Evolutionary conservation across 441 rosid genomes (phyloP), one percentile per base, ranked within the genome.

Genomic region (Biscutella laevigata): DNA sequence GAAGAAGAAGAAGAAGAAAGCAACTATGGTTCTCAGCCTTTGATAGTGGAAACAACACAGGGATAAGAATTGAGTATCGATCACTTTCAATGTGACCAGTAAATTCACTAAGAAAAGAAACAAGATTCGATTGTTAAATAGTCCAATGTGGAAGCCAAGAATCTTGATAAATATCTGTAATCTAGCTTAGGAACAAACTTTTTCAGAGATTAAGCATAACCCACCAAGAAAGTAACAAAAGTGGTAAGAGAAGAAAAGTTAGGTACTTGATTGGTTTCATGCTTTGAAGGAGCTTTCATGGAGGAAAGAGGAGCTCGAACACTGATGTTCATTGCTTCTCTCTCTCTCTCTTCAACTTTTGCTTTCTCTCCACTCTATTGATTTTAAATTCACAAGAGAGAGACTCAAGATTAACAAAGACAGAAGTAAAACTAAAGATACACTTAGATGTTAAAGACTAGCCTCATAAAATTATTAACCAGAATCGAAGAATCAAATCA

Each of bases 201-300:
- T 34, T 36, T 5, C 40, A 41, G 22, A 59, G 57, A 41, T 48
- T 34, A 26, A 29, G n/a, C 57, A 34, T 49, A 51, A 41, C 66
- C 46, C 32, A 29, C 28, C 17, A 47, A 37, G 38, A 69, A 53
- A 45, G 45, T 14, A 59, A 63, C 55, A 53, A 63, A 26, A 54
- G 14, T 66, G 53, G 21, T 41, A 34, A 57, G 8, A 10, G 5
- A 7, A 28, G 11, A n/a, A 24, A 42, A 48, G 30, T 38, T 61
- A 65, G 69, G 56, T 70, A 79, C 78, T 69, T 73, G 71, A 37
- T 17, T 61, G 17, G 59, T 65, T 47, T 69, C 75, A 55, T 68
- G 74, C 70, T 69, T 77, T 66, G 69, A 62, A 64, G 88, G 74
- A 76, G 90, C 64, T 75, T 79, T 78, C 77, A 78, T 77, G 68